These are phyloP conservation scores for Saturnispora galanensis DNA, from an alignment of 805 yeast genomes.

Conservation along the genomic window DNA sequence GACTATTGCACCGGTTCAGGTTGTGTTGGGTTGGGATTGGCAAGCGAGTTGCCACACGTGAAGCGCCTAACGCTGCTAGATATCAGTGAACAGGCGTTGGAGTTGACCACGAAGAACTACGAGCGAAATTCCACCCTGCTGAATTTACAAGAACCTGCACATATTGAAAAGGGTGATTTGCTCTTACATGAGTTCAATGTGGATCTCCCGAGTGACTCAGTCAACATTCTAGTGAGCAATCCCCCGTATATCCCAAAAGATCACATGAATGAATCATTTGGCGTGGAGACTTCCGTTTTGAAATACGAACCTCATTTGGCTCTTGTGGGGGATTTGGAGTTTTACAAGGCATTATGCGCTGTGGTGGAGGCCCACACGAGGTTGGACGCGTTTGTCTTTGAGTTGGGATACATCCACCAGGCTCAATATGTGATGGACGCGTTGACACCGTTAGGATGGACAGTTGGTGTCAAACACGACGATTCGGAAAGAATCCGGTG, in stretches of 20 bases:
- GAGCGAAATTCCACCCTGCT: constrained; percentile 8
- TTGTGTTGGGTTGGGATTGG: constrained; percentile 58
- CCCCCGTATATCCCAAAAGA: constrained; percentile 74
- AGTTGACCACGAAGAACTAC: constrained; percentile 39
- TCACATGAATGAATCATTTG: constrained; percentile 32
- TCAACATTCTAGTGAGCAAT: constrained; percentile 64
- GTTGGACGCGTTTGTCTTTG: constrained; percentile 61
- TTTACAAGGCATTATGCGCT: constrained; percentile 43
- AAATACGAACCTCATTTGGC: constrained; percentile 71
- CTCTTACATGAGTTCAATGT: constrained; percentile 7
- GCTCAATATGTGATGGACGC: constrained; percentile 23
- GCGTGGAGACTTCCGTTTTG: constrained; percentile 56
- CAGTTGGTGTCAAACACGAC: constrained; percentile 47
- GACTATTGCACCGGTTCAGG: constrained; percentile 90
- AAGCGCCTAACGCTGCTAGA: constrained; percentile 39
- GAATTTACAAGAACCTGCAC: neutral
- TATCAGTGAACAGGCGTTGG: constrained; percentile 41
- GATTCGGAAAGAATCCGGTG: constrained; percentile 44
- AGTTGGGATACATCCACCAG: constrained; percentile 59
- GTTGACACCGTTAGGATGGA: constrained; percentile 10
- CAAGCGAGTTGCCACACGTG: constrained; percentile 19
- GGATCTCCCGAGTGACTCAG: constrained; percentile 11
- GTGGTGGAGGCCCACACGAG: constrained; percentile 30
- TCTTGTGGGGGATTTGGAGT: constrained; percentile 66
- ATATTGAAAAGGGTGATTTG: constrained; percentile 5